phyloP scores from a whole-genome alignment of 1,139 yeast genomes.

The Arxiozyma heterogenica region DNA sequence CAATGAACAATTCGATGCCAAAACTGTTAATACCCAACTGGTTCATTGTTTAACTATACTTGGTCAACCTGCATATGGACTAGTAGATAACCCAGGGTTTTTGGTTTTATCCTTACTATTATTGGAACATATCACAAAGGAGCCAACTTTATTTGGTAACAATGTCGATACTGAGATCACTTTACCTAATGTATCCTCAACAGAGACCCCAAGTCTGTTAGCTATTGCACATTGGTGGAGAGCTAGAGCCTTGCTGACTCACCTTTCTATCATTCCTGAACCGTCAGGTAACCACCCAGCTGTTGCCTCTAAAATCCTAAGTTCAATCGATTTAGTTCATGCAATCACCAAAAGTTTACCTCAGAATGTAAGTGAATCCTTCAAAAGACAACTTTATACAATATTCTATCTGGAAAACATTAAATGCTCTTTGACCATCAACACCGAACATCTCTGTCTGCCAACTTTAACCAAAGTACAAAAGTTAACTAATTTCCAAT shows the following conservation, averaged over 20 bases:
- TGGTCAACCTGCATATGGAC: slow-evolving; percentile 58
- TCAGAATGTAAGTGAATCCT: slow-evolving; percentile 15
- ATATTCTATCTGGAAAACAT: slow-evolving; percentile 59
- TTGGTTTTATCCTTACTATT: slow-evolving; percentile 42
- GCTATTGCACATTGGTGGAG: slow-evolving; percentile 68
- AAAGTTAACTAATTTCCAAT: slow-evolving; percentile 49
- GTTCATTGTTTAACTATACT: slow-evolving; percentile 40
- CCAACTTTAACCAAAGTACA: slow-evolving; percentile 47
- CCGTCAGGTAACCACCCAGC: slow-evolving; percentile 38
- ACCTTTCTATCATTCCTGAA: slow-evolving; percentile 52
- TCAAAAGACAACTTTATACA: slow-evolving; percentile 35
- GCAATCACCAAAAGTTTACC: slow-evolving; percentile 26
- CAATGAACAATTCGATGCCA: slow-evolving; percentile 4
- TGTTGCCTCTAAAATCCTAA: slow-evolving; percentile 28
- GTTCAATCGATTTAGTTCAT: slow-evolving; percentile 22
- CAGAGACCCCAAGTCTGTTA: slow-evolving; percentile 24
- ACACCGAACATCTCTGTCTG: slow-evolving; percentile 47
- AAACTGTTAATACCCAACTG: slow-evolving; percentile 25
- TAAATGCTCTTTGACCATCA: slow-evolving; percentile 51
- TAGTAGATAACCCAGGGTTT: slow-evolving; percentile 46
- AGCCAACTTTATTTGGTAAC: slow-evolving; percentile 28
- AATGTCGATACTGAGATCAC: slow-evolving; percentile 17
- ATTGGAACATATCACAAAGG: slow-evolving; percentile 41
- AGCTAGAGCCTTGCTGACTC: slow-evolving; percentile 54
- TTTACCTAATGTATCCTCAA: slow-evolving; percentile 19